Conservation (phyloP, 768 basidiomycete species). For the Dacryopinax spathularia region DNA sequence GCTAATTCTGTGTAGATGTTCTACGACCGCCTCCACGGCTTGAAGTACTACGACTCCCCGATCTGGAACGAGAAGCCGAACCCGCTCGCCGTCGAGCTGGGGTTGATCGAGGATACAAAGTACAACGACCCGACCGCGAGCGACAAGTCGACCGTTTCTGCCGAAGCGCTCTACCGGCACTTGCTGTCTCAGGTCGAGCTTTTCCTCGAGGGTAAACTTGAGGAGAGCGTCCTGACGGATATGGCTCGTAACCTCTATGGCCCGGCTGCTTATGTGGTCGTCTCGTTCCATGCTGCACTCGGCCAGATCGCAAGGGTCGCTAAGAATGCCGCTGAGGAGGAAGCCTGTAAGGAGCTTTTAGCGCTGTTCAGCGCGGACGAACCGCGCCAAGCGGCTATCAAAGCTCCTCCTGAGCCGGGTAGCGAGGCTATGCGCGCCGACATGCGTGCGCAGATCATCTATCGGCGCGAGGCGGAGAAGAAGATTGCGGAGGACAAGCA, state of each 20-base stretch:
- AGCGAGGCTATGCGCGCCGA: constrained; percentile 17
- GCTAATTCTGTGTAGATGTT: constrained; percentile 44
- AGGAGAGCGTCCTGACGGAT: constrained; percentile 85
- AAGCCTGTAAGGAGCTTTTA: constrained; percentile 78
- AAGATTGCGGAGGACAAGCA: constrained; percentile 29
- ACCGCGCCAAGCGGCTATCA: constrained; percentile 17
- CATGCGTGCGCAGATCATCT: constrained; percentile 26
- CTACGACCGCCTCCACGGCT: constrained; percentile 72
- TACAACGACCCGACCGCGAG: constrained; percentile 30
- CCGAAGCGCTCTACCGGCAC: constrained; percentile 28
- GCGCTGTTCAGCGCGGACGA: constrained; percentile 55
- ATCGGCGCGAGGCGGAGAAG: constrained; percentile 28
- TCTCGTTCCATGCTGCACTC: neutral
- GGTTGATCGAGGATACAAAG: constrained; percentile 50
- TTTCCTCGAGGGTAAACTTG: constrained; percentile 84
- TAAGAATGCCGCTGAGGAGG: constrained; percentile 49
- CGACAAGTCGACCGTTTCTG: constrained; percentile 49
- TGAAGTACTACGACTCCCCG: constrained; percentile 58
- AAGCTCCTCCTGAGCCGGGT: constrained; percentile 14
- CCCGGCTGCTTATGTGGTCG: constrained; percentile 23
- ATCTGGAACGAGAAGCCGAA: constrained; percentile 45
- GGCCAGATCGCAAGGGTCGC: neutral
- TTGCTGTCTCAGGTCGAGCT: constrained; percentile 83
- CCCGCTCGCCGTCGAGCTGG: constrained; percentile 67
- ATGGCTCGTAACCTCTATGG: constrained; percentile 91